A percentile compares a stretch with the other conserved stretches of the same genome.
Evolutionary conservation across 768 basidiomycete species (phyloP).

Genomic region (Lactarius akahatsu): DNA sequence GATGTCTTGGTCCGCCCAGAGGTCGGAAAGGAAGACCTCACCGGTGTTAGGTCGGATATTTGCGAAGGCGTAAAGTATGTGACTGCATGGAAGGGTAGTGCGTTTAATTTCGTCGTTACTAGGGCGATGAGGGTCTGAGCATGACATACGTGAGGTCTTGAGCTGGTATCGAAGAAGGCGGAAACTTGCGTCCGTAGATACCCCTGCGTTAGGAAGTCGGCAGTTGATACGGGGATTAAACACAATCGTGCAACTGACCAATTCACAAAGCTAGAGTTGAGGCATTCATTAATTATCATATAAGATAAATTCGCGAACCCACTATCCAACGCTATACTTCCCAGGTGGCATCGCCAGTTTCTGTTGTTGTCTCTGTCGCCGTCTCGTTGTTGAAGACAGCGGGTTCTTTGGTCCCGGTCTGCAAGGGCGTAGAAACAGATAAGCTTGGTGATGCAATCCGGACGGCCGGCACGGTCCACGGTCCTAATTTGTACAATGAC

Average conservation of each 20-base stretch:
- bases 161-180: slow-evolving; percentile 78
- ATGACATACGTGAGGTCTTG: slow-evolving; percentile 77
- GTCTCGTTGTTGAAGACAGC: slow-evolving; percentile 15
- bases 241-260: slow-evolving; percentile 46
- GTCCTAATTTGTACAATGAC: slow-evolving; percentile 24
- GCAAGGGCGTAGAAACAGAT: slow-evolving; percentile 9
- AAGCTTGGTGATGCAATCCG: neutral
- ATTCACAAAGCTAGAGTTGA: slow-evolving; percentile 62
- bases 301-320: slow-evolving; percentile 36
- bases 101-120: slow-evolving; percentile 18
- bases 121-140: slow-evolving; percentile 16
- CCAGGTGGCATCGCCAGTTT: slow-evolving; percentile 38
- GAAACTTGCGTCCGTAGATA: slow-evolving; percentile 92
- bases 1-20: slow-evolving; percentile 96
- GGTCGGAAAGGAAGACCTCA: slow-evolving; percentile 84
- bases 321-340: slow-evolving; percentile 84
- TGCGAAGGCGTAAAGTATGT: slow-evolving; percentile 92
- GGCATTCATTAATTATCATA: slow-evolving; percentile 22
- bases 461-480: slow-evolving; percentile 22
- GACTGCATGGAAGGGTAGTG: slow-evolving; percentile 43
- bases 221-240: slow-evolving; percentile 11
- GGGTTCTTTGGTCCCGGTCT: slow-evolving; percentile 5
- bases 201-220: slow-evolving; percentile 54
- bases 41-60: slow-evolving; percentile 82
- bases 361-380: slow-evolving; percentile 29